Conservation (phyloP, 768 basidiomycete genomes). For the Lyophyllum decastes region DNA sequence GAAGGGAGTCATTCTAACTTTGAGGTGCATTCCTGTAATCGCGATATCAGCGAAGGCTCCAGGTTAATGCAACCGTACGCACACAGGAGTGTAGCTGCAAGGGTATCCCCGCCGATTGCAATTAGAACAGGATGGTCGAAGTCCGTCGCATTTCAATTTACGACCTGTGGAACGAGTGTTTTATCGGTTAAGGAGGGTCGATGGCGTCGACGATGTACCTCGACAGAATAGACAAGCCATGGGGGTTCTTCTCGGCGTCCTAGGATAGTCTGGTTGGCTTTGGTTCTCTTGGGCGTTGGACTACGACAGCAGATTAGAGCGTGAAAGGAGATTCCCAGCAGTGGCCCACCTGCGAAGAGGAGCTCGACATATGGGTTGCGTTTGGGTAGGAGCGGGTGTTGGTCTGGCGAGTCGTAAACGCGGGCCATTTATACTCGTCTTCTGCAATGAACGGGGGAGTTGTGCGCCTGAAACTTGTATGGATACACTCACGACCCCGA, state of each 20-base stretch:
- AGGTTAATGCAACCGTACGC: conserved; percentile 28
- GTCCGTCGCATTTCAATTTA: conserved; percentile 75
- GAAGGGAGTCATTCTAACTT: neutral
- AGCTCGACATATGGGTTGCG: conserved; percentile 13
- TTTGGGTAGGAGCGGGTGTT: neutral
- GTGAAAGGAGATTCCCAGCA: neutral
- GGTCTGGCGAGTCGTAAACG: neutral
- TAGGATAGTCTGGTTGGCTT: conserved; percentile 9
- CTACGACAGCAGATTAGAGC: neutral
- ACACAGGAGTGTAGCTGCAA: conserved; percentile 70
- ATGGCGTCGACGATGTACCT: conserved; percentile 36
- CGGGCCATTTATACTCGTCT: conserved; percentile 2
- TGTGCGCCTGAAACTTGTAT: neutral
- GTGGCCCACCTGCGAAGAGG: conserved; percentile 11
- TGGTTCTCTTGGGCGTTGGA: conserved; percentile 5
- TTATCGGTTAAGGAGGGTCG: neutral
- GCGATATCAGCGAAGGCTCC: neutral
- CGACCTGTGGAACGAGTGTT: conserved; percentile 42
- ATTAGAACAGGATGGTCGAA: conserved; percentile 62
- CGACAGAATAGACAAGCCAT: conserved; percentile 81
- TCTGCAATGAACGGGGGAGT: conserved; percentile 9
- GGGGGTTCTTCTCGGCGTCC: conserved; percentile 47
- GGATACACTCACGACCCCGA: conserved; percentile 7
- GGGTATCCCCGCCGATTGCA: conserved; percentile 60
- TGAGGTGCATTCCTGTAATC: neutral